phyloP scores from a whole-genome alignment of 1,284 basidiomycete species.

The Ceratobasidium sp. region DNA sequence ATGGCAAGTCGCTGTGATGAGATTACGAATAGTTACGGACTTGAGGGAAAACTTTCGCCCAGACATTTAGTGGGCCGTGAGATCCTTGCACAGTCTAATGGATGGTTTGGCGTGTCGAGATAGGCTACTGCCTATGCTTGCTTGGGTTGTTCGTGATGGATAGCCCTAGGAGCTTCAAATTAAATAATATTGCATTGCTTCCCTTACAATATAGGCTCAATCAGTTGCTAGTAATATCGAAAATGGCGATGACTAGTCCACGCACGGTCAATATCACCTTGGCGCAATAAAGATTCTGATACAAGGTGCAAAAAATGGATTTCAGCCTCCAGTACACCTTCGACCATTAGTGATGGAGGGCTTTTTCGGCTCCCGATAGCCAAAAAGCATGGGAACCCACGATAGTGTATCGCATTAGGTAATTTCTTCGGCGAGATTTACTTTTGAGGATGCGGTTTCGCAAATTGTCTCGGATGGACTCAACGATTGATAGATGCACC shows the following conservation, averaged over 20 bases:
- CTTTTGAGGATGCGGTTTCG: background rate
- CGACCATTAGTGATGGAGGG: background rate
- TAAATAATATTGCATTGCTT: too few relatives aligned
- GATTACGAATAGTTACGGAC: too few relatives aligned
- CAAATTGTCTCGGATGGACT: background rate
- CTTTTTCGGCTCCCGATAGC: background rate
- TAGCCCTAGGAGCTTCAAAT: too few relatives aligned
- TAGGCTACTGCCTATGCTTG: too few relatives aligned
- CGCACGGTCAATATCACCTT: background rate
- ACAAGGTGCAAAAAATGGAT: background rate
- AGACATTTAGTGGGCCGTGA: too few relatives aligned
- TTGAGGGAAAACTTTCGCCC: too few relatives aligned
- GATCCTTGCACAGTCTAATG: too few relatives aligned
- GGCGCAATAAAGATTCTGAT: background rate
- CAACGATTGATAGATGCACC: background rate
- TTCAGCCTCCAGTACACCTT: background rate
- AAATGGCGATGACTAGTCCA: background rate
- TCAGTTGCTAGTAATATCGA: background rate
- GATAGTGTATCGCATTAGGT: background rate
- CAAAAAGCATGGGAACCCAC: constrained; percentile 15
- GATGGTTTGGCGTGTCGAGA: too few relatives aligned
- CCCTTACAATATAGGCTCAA: too few relatives aligned
- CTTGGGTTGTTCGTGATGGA: too few relatives aligned
- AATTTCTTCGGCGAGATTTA: too few relatives aligned
- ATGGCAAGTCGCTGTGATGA: too few relatives aligned